These are phyloP conservation scores for Gremmenia infestans DNA, from an alignment of 2,329 filamentous ascomycete genomes.

Conservation along the genomic window DNA sequence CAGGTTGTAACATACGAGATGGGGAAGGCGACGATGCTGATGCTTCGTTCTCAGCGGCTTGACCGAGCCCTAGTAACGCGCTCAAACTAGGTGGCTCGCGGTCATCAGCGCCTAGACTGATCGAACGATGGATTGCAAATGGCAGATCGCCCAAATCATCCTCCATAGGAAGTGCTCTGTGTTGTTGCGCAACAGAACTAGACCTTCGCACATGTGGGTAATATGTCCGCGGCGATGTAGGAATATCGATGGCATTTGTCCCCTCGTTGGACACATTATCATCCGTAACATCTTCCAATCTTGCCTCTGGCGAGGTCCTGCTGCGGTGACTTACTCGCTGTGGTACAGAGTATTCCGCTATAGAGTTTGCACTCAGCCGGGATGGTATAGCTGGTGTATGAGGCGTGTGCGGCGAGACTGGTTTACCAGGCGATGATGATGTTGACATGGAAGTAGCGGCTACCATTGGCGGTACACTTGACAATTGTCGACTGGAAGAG, in stretches of 20 bases:
- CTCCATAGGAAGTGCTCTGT: slow-evolving; percentile 48
- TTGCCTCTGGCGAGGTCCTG: slow-evolving; percentile 18
- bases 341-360: slow-evolving; percentile 57
- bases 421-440: slow-evolving; percentile 85
- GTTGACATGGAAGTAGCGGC: slow-evolving; percentile 73
- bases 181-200: slow-evolving; percentile 64
- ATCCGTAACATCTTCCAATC: slow-evolving; percentile 23
- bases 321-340: slow-evolving; percentile 20
- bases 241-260: slow-evolving; percentile 67
- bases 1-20: slow-evolving; percentile 30
- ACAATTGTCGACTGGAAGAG: slow-evolving; percentile 59
- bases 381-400: slow-evolving; percentile 93
- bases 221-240: slow-evolving; percentile 59
- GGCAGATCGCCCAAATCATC: slow-evolving; percentile 56
- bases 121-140: slow-evolving; percentile 58
- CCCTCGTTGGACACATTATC: slow-evolving; percentile 39
- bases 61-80: slow-evolving; percentile 47
- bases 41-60: slow-evolving; percentile 36
- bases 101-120: slow-evolving; percentile 62
- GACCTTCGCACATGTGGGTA: slow-evolving; percentile 54
- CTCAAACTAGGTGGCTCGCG: slow-evolving; percentile 62
- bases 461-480: slow-evolving; percentile 60
- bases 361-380: slow-evolving; percentile 85
- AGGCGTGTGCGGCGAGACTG: slow-evolving; percentile 82
- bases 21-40: slow-evolving; percentile 26